Evolutionary conservation across 805 yeast species (phyloP), one percentile per base, ranked within the genome.

Genomic region (Suhomyces sp.): DNA sequence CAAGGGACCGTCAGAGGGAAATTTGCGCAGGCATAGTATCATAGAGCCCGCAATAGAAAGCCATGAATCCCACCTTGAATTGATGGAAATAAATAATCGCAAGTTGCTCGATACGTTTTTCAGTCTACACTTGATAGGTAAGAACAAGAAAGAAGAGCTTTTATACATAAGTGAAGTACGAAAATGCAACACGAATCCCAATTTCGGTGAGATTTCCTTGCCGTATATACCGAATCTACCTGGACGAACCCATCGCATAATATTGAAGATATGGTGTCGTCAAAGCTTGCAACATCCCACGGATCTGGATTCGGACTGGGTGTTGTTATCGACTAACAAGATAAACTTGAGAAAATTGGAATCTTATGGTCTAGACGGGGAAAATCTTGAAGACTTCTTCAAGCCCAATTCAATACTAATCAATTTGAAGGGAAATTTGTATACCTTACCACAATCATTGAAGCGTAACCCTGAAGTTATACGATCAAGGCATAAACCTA

Each of bases 101-200:
- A 57, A 52, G 13, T 49, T 67, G 50, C 51, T 64, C 3, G 71
- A 66, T 47, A 55, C 63, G 9, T 72, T 70, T 53, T 57, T 66
- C 52, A 60, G 66, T n/a, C 26, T 72, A 10, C 70, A 68, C 50
- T 47, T 58, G 15, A 48, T 45, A 8, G 48, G 46, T 5, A 59
- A 47, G 10, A 54, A 42, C 13, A 35, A 54, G 13, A 40, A 45
- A 15, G 58, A 57, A 13, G 45, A 52, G 31, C 57, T 70, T 47
- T 47, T 71, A 3, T 71, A 71, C 52, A 61, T 73, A 27, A 72
- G 76, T 53, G 78, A 73, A 53, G 59, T 68, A 5, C 53, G 62
- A 1, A 31, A 41, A 5, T 49, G 52, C 13, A 58, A 55, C 49
- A 49, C 60, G 60, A 59, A 58, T 42, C 73, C 73, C 10, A 56